Evolutionary conservation across 2,329 filamentous ascomycete species (phyloP).

Genomic region (Fusarium oligoseptatum): DNA sequence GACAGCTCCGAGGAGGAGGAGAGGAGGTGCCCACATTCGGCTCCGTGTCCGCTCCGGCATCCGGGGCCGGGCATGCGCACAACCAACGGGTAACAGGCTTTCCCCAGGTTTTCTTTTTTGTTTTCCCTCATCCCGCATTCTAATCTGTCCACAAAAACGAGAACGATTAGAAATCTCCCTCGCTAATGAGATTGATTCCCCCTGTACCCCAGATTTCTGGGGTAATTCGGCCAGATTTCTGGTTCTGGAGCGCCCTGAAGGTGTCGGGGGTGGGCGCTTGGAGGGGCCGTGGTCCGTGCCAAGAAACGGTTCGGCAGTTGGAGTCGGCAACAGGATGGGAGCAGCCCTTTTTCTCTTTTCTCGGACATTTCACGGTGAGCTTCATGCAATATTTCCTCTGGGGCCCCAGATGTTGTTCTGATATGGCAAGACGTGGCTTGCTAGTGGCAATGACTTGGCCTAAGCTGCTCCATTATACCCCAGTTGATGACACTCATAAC

Average conservation of each 20-base stretch:
- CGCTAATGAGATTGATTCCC: background rate
- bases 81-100: slow-evolving; percentile 17
- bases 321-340: slow-evolving; percentile 39
- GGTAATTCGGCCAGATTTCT: slow-evolving; percentile 18
- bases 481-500: background rate
- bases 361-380: slow-evolving; percentile 8
- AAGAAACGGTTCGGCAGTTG: slow-evolving; percentile 43
- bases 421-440: slow-evolving; percentile 5
- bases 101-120: slow-evolving; percentile 34
- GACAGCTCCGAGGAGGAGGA: background rate
- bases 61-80: background rate
- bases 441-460: background rate
- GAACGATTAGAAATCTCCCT: slow-evolving; percentile 28
- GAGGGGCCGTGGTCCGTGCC: slow-evolving; percentile 38
- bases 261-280: slow-evolving; percentile 18
- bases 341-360: background rate
- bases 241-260: slow-evolving; percentile 13
- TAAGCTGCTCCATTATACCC: background rate
- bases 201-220: slow-evolving; percentile 36
- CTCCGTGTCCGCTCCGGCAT: background rate
- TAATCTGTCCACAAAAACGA: slow-evolving; percentile 29
- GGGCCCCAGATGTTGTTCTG: background rate
- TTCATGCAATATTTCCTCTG: background rate
- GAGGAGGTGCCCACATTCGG: background rate
- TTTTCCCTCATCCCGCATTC: background rate